Conservation (phyloP, 108 stramenopile species). For the Nitzschia inconspicua region DNA sequence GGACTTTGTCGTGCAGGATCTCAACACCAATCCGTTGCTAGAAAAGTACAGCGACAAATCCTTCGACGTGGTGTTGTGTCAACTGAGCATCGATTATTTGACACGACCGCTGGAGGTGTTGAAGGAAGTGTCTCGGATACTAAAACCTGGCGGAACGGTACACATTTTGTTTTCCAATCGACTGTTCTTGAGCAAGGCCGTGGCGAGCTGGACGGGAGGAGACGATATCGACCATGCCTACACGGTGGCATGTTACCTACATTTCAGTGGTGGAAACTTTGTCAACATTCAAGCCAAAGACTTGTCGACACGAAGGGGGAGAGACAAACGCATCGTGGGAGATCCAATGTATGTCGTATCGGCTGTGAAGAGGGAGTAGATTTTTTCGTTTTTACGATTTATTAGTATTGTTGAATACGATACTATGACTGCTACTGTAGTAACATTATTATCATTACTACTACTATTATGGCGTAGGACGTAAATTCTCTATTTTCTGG, state of each 20-base stretch:
- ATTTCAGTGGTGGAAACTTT: slow-evolving; percentile 56
- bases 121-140: slow-evolving; percentile 76
- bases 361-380: slow-evolving; percentile 41
- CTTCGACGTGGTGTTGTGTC: slow-evolving; percentile 88
- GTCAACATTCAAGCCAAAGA: slow-evolving; percentile 67
- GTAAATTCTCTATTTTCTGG: too few species aligned
- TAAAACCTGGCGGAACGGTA: slow-evolving; percentile 79
- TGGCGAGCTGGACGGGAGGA: slow-evolving; percentile 76
- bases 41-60: slow-evolving; percentile 65
- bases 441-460: too few species aligned
- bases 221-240: slow-evolving; percentile 94
- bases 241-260: slow-evolving; percentile 69
- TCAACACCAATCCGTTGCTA: slow-evolving; percentile 70
- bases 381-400: too few species aligned
- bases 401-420: too few species aligned
- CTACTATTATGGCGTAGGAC: too few species aligned
- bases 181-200: slow-evolving; percentile 85
- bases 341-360: slow-evolving; percentile 84
- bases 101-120: slow-evolving; percentile 81
- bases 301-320: slow-evolving; percentile 59
- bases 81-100: slow-evolving; percentile 92
- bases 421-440: too few species aligned
- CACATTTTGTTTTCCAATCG: slow-evolving; percentile 93
- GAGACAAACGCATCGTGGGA: slow-evolving; percentile 52
- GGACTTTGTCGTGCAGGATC: slow-evolving; percentile 72